A percentile compares a stretch with the other conserved stretches of the same genome.
Conservation (phyloP, 2,329 filamentous ascomycete genomes). For the Phaeoacremonium minimum region DNA sequence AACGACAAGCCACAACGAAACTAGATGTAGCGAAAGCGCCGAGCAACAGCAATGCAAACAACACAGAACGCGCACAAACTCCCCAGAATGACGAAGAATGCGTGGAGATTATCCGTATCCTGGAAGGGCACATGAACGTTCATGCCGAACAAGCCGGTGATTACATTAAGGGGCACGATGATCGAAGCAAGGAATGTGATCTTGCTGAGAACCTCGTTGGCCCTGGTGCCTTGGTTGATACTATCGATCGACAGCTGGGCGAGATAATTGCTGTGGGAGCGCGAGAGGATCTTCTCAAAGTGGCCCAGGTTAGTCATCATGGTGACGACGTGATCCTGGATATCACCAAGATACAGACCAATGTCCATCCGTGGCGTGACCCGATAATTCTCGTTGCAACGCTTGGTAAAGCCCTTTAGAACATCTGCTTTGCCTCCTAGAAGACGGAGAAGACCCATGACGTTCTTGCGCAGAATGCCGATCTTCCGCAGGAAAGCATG, state of each 20-base stretch:
- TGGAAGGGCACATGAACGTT: slow-evolving; percentile 72
- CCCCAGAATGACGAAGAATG: slow-evolving; percentile 47
- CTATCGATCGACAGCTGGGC: slow-evolving; percentile 92
- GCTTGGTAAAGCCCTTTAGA: slow-evolving; percentile 94
- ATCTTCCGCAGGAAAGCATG: slow-evolving; percentile 83
- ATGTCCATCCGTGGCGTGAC: slow-evolving; percentile 96
- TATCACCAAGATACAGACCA: slow-evolving; percentile 92
- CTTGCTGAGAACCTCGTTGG: slow-evolving; percentile 88
- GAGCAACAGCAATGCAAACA: slow-evolving; percentile 39
- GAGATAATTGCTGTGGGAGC: slow-evolving; percentile 92
- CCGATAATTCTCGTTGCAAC: slow-evolving; percentile 96
- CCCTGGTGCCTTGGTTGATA: slow-evolving; percentile 80
- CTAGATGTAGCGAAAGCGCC: slow-evolving; percentile 40
- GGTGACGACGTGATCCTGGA: slow-evolving; percentile 98
- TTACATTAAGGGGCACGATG: slow-evolving; percentile 90
- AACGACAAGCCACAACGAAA: too few relatives aligned
- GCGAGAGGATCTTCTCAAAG: slow-evolving; percentile 95
- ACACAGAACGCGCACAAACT: slow-evolving; percentile 50
- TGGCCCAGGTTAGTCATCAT: slow-evolving; percentile 97
- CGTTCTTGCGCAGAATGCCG: slow-evolving; percentile 87
- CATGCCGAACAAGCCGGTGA: slow-evolving; percentile 86
- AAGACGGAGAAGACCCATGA: slow-evolving; percentile 88
- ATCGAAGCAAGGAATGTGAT: slow-evolving; percentile 93
- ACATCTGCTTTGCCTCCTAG: slow-evolving; percentile 98
- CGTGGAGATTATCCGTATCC: slow-evolving; percentile 44